phyloP scores from a whole-genome alignment of 164 flowering plant genomes.

The Houttuynia cordata region DNA sequence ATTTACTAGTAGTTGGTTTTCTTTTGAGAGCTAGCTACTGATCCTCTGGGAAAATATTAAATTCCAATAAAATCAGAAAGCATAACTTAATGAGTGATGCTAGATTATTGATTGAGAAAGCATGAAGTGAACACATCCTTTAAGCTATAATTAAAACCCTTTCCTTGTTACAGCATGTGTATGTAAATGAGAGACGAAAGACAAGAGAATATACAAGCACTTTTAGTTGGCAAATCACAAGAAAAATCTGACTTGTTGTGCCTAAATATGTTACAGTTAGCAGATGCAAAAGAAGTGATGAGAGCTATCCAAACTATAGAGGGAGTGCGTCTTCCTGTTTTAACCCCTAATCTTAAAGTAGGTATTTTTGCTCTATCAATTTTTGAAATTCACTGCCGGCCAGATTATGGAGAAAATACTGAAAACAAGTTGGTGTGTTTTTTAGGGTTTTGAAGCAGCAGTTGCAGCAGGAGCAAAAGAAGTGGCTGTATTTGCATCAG shows the following conservation, averaged over 20 bases:
- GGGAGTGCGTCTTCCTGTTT: slow-evolving; percentile 68
- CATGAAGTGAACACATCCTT: neutral
- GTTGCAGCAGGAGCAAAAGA: slow-evolving; percentile 94
- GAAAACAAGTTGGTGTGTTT: neutral
- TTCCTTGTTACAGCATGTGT: neutral
- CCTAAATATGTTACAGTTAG: slow-evolving; percentile 35
- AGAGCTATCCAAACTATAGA: slow-evolving; percentile 41
- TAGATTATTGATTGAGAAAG: neutral
- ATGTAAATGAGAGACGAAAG: neutral
- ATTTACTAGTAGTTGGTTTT: too few relatives aligned
- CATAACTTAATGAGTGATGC: neutral
- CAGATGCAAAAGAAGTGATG: slow-evolving; percentile 95
- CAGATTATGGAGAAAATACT: slow-evolving; percentile 2
- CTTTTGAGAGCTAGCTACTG: too few relatives aligned
- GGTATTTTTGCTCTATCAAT: slow-evolving; percentile 4
- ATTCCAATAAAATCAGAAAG: neutral
- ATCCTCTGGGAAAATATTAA: too few relatives aligned
- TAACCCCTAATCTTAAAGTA: slow-evolving; percentile 88
- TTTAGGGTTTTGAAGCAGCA: slow-evolving; percentile 91
- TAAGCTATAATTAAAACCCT: neutral
- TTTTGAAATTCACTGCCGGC: neutral
- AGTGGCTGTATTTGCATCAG: slow-evolving; percentile 91
- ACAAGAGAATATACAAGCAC: neutral
- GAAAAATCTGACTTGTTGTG: neutral
- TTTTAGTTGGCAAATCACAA: neutral